Percentiles rank a stretch among this genome's conserved stretches.
Evolutionary conservation across 768 basidiomycete species (phyloP).

Genomic region (Leccinum pellstonianum): DNA sequence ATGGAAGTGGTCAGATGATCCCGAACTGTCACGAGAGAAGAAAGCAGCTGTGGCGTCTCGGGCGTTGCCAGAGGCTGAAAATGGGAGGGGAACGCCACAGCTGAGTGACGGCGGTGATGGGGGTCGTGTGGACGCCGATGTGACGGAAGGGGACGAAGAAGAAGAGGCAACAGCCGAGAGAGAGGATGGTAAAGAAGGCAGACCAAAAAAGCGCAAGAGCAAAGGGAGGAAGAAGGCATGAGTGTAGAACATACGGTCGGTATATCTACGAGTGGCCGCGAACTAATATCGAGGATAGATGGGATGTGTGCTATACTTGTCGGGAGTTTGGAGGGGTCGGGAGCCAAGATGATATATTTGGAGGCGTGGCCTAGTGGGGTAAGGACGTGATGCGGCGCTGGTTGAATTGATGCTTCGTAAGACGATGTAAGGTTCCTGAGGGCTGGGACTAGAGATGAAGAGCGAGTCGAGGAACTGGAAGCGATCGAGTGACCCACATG

Average conservation of each 20-base stretch:
- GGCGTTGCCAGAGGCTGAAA: slow-evolving; percentile 15
- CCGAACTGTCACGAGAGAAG: slow-evolving; percentile 28
- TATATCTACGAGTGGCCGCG: slow-evolving; percentile 6
- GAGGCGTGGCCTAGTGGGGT: slow-evolving; percentile 2
- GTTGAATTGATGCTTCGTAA: slow-evolving; percentile 17
- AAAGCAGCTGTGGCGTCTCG: slow-evolving; percentile 10
- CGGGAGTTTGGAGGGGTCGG: not conserved
- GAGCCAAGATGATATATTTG: slow-evolving; percentile 6
- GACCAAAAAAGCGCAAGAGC: slow-evolving; percentile 21
- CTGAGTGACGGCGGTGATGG: slow-evolving; percentile 16
- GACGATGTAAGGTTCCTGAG: slow-evolving; percentile 13
- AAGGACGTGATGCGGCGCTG: slow-evolving; percentile 15
- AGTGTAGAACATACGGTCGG: slow-evolving; percentile 1
- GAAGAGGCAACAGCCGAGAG: not conserved
- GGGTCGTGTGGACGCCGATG: slow-evolving; percentile 6
- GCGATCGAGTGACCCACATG: slow-evolving; percentile 6
- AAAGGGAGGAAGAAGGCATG: slow-evolving; percentile 21
- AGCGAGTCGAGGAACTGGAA: not conserved
- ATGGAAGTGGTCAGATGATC: slow-evolving; percentile 72
- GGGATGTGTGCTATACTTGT: slow-evolving; percentile 7
- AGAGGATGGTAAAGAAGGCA: slow-evolving; percentile 4
- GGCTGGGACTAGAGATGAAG: not conserved
- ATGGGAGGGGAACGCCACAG: slow-evolving; percentile 21
- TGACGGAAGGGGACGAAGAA: slow-evolving; percentile 15
- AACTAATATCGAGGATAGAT: slow-evolving; percentile 10